Evolutionary conservation across 306 rosid genomes (phyloP), one percentile per base, ranked within the genome.

Genomic region (Cicer arietinum): DNA sequence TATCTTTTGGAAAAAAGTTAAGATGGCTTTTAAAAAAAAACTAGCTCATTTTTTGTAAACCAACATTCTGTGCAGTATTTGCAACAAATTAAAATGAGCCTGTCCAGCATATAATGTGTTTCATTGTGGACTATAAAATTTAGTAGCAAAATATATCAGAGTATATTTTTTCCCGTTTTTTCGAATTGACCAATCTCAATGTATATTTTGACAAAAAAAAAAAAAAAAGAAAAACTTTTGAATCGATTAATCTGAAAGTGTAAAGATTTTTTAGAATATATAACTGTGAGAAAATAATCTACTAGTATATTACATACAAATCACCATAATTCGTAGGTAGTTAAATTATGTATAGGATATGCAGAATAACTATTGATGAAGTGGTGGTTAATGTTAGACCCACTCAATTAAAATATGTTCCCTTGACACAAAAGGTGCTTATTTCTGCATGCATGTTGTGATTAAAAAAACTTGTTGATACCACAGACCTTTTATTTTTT

Each of bases 381-480:
- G 56, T 13, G 20, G 56, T 20, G 8, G 39, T 20, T 57, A 20
- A 56, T 57, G 63, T 22, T 57, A 22, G 13, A 11, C 6, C 13
- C 63, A 20, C 63, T 57, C 63, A 57, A 22, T 57, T 56, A 54
- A 58, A 58, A 58, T 16, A 52, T 22, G 64, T 58, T 22, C 8
- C 64, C 1, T 25, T 40, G 16, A 22, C 39, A 57, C 62, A 25
- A 8, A 57, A 57, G 14, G n/a, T 46, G 50, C 5, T 46, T 20
- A 56, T 8, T 9, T 57, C 10, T 57, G 62, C 35, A 4, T 54
- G 11, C 35, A 4, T 54, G 11, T 56, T 56, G 39, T 9, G 64
- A 58, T 25, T 22, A 25, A 22, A 58, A 58, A 58, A 25, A 25
- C 44, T 10, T 59, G 8, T 59, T 59, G 14, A n/a, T 7, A 39